A percentile compares a stretch with the other conserved stretches of the same genome.
Conservation (phyloP, 345 rosid species). For the Gossypium bickii region DNA sequence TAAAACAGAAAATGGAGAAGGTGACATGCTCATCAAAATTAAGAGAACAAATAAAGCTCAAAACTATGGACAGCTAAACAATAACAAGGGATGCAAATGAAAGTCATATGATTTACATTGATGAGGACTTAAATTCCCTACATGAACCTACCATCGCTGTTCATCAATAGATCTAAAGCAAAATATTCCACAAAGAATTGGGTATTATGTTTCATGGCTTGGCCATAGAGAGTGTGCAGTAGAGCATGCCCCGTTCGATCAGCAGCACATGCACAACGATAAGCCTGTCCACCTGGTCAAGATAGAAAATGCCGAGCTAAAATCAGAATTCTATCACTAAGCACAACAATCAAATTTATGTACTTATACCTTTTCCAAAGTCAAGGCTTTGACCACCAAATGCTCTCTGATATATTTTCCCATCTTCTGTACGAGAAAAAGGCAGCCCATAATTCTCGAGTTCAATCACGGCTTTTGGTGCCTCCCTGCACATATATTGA, state of each 20-base stretch:
- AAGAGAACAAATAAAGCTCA: neutral
- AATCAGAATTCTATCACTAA: neutral
- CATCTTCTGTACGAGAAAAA: constrained; percentile 98
- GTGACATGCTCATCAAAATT: neutral
- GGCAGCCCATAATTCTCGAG: constrained; percentile 95
- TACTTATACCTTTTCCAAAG: constrained; percentile 80
- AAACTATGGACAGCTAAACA: neutral
- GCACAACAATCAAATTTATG: neutral
- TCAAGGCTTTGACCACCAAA: constrained; percentile 99
- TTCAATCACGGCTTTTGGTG: constrained; percentile 98
- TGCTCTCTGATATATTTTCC: constrained; percentile 95
- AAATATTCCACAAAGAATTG: constrained; percentile 98
- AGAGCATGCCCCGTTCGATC: constrained; percentile 98
- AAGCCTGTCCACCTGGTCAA: constrained; percentile 90
- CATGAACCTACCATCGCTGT: constrained; percentile 57
- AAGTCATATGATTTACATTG: neutral
- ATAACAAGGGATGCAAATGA: neutral
- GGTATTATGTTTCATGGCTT: constrained; percentile 99
- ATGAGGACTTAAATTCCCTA: neutral
- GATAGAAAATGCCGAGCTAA: constrained; percentile 22
- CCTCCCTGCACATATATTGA: constrained; percentile 99
- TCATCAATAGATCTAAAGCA: constrained; percentile 88
- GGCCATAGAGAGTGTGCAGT: constrained; percentile 96
- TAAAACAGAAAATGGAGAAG: neutral
- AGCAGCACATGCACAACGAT: constrained; percentile 99